Base-by-base conservation (phyloP, 1,139 yeast genomes). In the Saccharomyces hybrid region DNA sequence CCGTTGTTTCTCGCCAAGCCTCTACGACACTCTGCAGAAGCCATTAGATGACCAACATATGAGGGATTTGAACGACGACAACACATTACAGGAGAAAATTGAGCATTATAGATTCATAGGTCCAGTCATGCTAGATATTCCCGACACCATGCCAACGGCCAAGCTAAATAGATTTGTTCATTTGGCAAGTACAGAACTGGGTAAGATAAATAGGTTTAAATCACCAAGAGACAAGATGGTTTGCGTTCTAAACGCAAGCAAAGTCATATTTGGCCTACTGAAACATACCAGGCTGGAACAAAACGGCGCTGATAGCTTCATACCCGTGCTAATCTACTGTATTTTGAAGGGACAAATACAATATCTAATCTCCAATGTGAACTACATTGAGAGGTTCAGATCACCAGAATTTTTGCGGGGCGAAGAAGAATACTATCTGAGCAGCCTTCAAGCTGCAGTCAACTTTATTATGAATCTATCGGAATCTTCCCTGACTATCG, bases 201-300 rank as follows among this genome's bases (percentile, higher is more conserved):
- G 78, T 59, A 90, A 89, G 64, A 83, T 93, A 64, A 87, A 88
- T 68, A 78, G 81, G 54, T 95, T 86, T 68, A 80, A 95, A 63
- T 95, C 98, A 0, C 99, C 99, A 9, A 77, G 99, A 54, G 99
- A 95, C 66, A 95, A 95, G 67, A 84, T 90, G 58, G 89, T 93
- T 49, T 93, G 99, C 68, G 77, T 93, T 7, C 75, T 95, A 57
- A 95, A 95, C 71, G 84, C 95, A 55, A 91, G 98, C 68, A 93
- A 93, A 69, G 91, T 93, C 14, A 85, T 95, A 7, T 90, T 90
- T 75, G 95, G 96, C 16, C 77, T 88, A 54, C 78, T 95, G 54
- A 83, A 90, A 60, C 86, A 84, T 55, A 79, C 81, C 46, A 73
- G 77, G 48, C 72, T 79, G 42, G 86, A 84, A 54, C 75, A 76